Evolutionary conservation across 1,284 basidiomycete species (phyloP), one percentile per base, ranked within the genome.

Genomic region (Coniferiporia sulphurascens): DNA sequence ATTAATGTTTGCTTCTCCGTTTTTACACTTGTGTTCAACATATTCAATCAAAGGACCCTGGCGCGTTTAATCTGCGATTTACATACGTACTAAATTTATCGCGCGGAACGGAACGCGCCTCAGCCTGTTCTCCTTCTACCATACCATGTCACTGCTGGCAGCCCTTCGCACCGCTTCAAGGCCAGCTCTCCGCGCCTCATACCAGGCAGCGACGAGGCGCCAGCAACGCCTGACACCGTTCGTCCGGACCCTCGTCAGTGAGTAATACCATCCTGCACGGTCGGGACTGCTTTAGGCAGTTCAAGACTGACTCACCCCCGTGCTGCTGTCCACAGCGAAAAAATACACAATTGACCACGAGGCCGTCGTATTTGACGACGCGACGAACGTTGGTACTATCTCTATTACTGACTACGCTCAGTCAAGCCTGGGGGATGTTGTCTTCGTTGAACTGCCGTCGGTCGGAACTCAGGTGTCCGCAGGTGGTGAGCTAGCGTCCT

Each of bases 321-420:
- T 15, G n/a, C 36, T 19, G 52, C 48, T n/a, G n/a, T 48, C 22
- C 61, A 36, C 69, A 95, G 93, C 89, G 49, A 91, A 86, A 73
- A 82, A 80, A 66, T 98, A 87, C 77, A 95, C 95, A 1, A 76
- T 78, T 60, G 95, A 98, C 66, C 97, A 99, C 74, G 96, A 99
- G 77, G 86, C 88, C 69, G 83, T 98, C 62, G 74, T 80, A 38
- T 93, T 86, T 72, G 95, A 99, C 72, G 83, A 90, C 62, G 72
- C 76, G 52, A 91, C 89, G 48, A 87, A 89, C 60, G 68, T 95
- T 54, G 97, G 94, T 46, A 89, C 83, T 7, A 81, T 99, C 48
- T 86, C 87, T 48, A 95, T 99, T 72, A 98, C 97, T 19, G 81
- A 98, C 72, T 92, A 98, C 72, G 96, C 96, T 3, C 95, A 98